phyloP scores from a whole-genome alignment of 352 stramenopile genomes.

The Globisporangium parvum region DNA sequence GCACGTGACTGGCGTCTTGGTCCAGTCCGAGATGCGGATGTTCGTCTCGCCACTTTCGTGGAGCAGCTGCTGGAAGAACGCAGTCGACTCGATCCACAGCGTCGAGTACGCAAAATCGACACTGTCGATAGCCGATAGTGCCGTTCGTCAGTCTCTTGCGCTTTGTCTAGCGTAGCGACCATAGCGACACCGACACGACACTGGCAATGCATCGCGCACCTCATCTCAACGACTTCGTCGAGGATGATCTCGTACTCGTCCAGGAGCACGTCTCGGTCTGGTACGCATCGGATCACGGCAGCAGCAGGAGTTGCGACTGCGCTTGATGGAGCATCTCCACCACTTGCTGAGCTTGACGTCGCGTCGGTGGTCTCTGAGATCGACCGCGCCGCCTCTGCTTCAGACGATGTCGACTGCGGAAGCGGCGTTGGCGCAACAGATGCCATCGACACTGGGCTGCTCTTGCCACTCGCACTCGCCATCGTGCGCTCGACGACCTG shows the following conservation, averaged over 20 bases:
- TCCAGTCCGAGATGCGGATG: slow-evolving; percentile 49
- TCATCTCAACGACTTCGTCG: slow-evolving; percentile 61
- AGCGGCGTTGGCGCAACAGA: slow-evolving; percentile 9
- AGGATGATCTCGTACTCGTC: slow-evolving; percentile 70
- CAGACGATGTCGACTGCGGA: not conserved
- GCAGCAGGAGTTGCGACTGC: slow-evolving; percentile 9
- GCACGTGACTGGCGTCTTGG: slow-evolving; percentile 33
- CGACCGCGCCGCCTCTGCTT: not conserved
- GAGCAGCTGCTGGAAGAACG: slow-evolving; percentile 44
- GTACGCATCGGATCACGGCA: slow-evolving; percentile 17
- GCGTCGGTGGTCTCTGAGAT: not conserved
- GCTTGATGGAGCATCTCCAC: not conserved
- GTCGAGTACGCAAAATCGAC: slow-evolving; percentile 52
- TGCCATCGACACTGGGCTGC: slow-evolving; percentile 15
- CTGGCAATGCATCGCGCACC: slow-evolving; percentile 37
- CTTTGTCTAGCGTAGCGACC: not conserved
- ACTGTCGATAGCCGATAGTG: slow-evolving; percentile 19
- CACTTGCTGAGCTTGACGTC: no score
- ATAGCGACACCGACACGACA: not conserved
- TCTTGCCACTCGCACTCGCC: slow-evolving; percentile 9
- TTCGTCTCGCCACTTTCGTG: slow-evolving; percentile 47
- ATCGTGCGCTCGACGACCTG: not conserved
- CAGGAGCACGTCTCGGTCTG: slow-evolving; percentile 41
- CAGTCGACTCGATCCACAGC: slow-evolving; percentile 57
- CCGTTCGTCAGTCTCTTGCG: not conserved